Evolutionary conservation across 2,329 filamentous ascomycete species (phyloP).

Genomic region (Pseudogymnoascus sp.): DNA sequence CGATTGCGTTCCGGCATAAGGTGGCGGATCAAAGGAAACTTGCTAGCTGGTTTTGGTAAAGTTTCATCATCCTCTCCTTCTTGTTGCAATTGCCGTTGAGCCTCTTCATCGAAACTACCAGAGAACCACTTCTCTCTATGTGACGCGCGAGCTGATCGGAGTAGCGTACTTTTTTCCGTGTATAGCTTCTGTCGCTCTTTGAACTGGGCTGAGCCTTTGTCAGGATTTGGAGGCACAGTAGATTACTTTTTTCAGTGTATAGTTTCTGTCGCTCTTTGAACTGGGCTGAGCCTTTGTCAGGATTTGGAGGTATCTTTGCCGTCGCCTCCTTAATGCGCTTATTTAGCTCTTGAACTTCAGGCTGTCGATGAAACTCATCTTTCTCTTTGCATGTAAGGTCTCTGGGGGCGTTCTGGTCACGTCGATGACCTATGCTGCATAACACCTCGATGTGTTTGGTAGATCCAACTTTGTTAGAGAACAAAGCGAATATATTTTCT

Average conservation of each 20-base stretch:
- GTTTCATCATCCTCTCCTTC: constrained; percentile 8
- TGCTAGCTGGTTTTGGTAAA: neutral
- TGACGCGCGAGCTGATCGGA: neutral
- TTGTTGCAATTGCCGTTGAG: neutral
- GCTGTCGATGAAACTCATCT: neutral
- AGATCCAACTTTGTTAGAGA: too few species aligned
- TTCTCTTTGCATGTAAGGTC: constrained; percentile 1
- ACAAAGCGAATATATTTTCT: too few species aligned
- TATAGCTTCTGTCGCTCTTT: too few species aligned
- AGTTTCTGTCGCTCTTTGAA: constrained; percentile 7
- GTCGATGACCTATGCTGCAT: constrained; percentile 1
- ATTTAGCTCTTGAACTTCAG: constrained; percentile 4
- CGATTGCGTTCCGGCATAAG: neutral
- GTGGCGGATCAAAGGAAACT: neutral
- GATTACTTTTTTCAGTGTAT: too few species aligned
- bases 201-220: too few species aligned
- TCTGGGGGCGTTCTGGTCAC: neutral
- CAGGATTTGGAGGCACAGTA: too few species aligned
- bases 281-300: neutral
- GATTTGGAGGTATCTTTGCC: neutral
- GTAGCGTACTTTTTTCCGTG: neutral
- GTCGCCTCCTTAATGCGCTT: neutral
- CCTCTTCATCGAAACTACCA: constrained; percentile 1
- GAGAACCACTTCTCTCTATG: constrained; percentile 6
- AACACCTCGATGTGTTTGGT: constrained; percentile 4